Base-by-base conservation (phyloP, 2,329 filamentous ascomycete species). In the Thyridium curvatum region DNA sequence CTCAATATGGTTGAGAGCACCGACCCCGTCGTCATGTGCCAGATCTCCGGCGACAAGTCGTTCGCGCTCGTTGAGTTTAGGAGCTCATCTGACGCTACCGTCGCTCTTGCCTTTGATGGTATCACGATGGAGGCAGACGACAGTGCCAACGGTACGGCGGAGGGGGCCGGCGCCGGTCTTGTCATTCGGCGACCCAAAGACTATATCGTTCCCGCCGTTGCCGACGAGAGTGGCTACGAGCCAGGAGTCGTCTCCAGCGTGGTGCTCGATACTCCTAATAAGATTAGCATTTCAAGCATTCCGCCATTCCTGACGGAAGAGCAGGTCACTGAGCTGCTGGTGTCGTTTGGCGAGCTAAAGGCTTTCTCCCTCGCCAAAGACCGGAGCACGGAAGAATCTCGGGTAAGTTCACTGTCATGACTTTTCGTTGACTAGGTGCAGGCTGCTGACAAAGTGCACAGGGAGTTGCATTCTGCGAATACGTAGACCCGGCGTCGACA, bases 391-490 rank as follows among this genome's bases (percentile, higher is more conserved):
- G 89, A 90, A 40, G 86, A 95, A 62, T 94, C 89, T 40, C 76
- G 88, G 52, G 88, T 93, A 75, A 69, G 83, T 69, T 17, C 41
- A 37, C n/a, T n/a, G n/a, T n/a, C n/a, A n/a, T n/a, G n/a, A n/a
- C n/a, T n/a, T n/a, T n/a, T n/a, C n/a, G n/a, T n/a, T n/a, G n/a
- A n/a, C n/a, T n/a, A n/a, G n/a, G n/a, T n/a, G n/a, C n/a, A n/a
- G n/a, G n/a, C 42, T 43, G 43, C 57, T 64, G 60, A 66, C 46
- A 37, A 18, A 35, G 15, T 14, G 13, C 8, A 26, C 48, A 95
- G 84, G 93, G 93, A 26, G 89, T 98, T 52, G 91, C 91, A 1
- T 98, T 98, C 68, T 94, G 88, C 64, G 94, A 98, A 62, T 98
- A 96, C 52, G 72, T 77, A 39, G 88, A 97, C 45, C 75, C 87